Base-by-base conservation (phyloP, 179 eudicot genomes). In the Nepenthes alata region DNA sequence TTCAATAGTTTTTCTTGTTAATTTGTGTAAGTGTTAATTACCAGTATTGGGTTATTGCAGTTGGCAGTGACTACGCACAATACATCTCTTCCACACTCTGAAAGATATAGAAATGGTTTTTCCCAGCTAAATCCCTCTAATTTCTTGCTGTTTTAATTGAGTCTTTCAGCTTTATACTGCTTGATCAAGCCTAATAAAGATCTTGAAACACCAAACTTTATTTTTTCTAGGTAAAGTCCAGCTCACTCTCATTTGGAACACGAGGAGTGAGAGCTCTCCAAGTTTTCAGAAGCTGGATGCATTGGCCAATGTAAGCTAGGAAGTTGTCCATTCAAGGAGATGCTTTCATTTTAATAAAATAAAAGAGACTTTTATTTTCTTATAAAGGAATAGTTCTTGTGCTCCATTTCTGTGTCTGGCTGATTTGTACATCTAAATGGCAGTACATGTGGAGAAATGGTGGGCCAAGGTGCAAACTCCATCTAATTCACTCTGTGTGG, bases 401-500 rank as follows among this genome's bases (percentile, higher is more conserved):
- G n/a, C 50, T 60, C 6, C 39, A 55, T 37, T 12, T 60, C 54
- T 60, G 35, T 37, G 5, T 12, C 41, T 63, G 67, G 55, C 54
- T 66, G 51, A 53, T 52, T 9, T 55, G 16, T 54, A n/a, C 5
- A 11, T 11, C 53, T 37, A 35, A 57, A 9, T 69, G 77, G 64
- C 75, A 93, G 98, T 89, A 80, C 72, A 37, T 93, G 53, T 89
- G 98, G 98, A 76, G 78, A 64, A 69, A 72, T 61, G 95, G 96
- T 45, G 90, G 98, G 7, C 83, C 79, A 62, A 83, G 61, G 72
- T 72, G 80, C 70, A 74, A 74, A 51, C 34, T 69, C 67, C 88
- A 89, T 78, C 70, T 93, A 38, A 67, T 93, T 73, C 98, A 93
- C 83, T 93, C 98, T 35, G 78, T 93, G 35, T 93, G 98, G 98